Conservation (phyloP, 2,329 filamentous ascomycete genomes). For the Diaporthe nobilis region DNA sequence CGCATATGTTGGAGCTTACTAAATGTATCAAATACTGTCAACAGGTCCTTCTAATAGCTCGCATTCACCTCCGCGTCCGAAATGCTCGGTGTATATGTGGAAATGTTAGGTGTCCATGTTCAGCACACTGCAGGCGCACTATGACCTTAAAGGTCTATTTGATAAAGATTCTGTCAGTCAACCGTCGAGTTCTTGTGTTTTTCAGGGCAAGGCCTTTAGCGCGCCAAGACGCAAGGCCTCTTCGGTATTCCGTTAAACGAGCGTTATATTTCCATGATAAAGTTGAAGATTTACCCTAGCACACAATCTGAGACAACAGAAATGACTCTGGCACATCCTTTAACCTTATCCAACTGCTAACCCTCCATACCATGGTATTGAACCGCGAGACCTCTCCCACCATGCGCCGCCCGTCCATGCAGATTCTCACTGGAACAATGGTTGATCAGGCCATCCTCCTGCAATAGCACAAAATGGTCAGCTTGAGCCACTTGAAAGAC, state of each 20-base stretch:
- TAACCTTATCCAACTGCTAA: not conserved
- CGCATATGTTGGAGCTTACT: no score
- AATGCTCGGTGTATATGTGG: no score
- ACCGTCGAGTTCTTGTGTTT: no score
- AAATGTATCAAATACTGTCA: no score
- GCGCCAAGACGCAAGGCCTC: not conserved
- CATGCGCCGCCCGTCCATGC: not conserved
- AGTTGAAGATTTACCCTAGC: no score
- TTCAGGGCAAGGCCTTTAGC: no score
- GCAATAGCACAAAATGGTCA: not conserved
- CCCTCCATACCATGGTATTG: not conserved
- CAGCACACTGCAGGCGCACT: no score
- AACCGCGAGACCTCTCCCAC: not conserved
- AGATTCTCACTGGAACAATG: not conserved
- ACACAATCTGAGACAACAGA: not conserved
- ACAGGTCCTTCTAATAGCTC: no score
- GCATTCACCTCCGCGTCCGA: rapidly evolving
- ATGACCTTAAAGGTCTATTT: no score
- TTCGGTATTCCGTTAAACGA: not conserved
- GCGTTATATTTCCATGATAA: not conserved
- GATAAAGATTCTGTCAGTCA: no score
- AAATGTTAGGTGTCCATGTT: no score
- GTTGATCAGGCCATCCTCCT: conserved; percentile 22
- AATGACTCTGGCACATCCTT: not conserved
- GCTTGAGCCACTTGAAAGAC: not conserved